These are phyloP conservation scores for Stachybotrys chlorohalonatus DNA, from an alignment of 2,329 filamentous ascomycete species.

Conservation along the genomic window DNA sequence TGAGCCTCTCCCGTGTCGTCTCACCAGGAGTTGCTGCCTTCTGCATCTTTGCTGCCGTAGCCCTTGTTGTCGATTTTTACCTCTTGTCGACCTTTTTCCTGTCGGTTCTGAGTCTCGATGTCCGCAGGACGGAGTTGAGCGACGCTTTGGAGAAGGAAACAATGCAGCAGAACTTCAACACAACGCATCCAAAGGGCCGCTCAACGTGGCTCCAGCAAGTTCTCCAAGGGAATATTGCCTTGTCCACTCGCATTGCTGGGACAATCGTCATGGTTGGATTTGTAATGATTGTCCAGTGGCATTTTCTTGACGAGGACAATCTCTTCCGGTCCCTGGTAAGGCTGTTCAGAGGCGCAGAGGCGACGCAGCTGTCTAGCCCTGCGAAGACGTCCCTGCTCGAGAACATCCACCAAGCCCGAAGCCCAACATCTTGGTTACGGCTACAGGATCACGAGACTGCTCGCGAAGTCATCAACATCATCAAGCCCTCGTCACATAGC, in stretches of 20 bases:
- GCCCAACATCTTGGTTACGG: slow-evolving; percentile 67
- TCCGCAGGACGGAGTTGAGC: slow-evolving; percentile 64
- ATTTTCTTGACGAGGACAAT: slow-evolving; percentile 59
- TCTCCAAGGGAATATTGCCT: slow-evolving; percentile 53
- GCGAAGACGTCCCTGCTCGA: slow-evolving; percentile 36
- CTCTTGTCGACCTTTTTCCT: slow-evolving; percentile 75
- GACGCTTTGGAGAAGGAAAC: slow-evolving; percentile 57
- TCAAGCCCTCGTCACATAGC: slow-evolving; percentile 62
- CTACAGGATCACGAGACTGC: slow-evolving; percentile 74
- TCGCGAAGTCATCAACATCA: slow-evolving; percentile 64
- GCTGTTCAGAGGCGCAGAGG: slow-evolving; percentile 9
- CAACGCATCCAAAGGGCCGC: slow-evolving; percentile 12
- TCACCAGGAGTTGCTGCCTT: slow-evolving; percentile 65
- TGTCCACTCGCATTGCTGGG: slow-evolving; percentile 67
- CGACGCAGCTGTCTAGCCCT: slow-evolving; percentile 14
- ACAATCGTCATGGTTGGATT: slow-evolving; percentile 65
- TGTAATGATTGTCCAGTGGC: slow-evolving; percentile 65
- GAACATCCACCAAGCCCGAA: slow-evolving; percentile 63
- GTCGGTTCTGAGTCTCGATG: slow-evolving; percentile 70
- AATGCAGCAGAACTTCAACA: slow-evolving; percentile 26
- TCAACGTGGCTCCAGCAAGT: slow-evolving; percentile 49
- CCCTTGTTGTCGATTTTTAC: slow-evolving; percentile 67
- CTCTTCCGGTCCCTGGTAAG: slow-evolving; percentile 19
- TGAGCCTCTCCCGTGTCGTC: slow-evolving; percentile 55
- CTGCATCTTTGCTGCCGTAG: slow-evolving; percentile 67